These are phyloP conservation scores for Pichia sp. DNA, from an alignment of 1,139 yeast genomes.

Conservation along the genomic window DNA sequence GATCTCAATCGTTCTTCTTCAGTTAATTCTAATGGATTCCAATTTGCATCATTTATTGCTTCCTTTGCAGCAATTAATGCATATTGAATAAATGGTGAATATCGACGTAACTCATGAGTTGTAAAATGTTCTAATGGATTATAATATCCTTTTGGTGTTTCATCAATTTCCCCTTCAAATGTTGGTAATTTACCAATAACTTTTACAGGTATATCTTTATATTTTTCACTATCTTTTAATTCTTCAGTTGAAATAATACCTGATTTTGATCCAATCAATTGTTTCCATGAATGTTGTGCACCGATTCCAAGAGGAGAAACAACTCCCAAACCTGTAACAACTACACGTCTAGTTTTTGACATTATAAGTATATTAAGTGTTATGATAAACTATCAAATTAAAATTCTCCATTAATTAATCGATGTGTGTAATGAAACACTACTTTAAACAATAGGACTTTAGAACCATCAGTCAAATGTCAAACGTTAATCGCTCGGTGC, in stretches of 20 bases:
- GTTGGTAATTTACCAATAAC: slow-evolving; percentile 75
- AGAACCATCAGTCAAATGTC: no score
- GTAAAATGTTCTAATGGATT: slow-evolving; percentile 35
- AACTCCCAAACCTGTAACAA: slow-evolving; percentile 85
- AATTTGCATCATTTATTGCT: slow-evolving; percentile 65
- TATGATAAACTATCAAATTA: neutral
- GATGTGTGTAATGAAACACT: no score
- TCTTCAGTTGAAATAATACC: slow-evolving; percentile 51
- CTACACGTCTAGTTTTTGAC: slow-evolving; percentile 50
- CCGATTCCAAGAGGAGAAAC: slow-evolving; percentile 86
- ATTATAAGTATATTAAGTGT: neutral
- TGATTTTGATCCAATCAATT: slow-evolving; percentile 42
- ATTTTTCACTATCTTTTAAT: slow-evolving; percentile 43
- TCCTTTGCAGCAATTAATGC: slow-evolving; percentile 73
- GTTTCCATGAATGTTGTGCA: slow-evolving; percentile 45
- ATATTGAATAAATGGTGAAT: slow-evolving; percentile 71
- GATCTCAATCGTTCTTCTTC: slow-evolving; percentile 33
- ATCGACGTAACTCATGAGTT: slow-evolving; percentile 45
- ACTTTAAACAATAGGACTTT: no score
- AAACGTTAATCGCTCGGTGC: no score
- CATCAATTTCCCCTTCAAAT: slow-evolving; percentile 31
- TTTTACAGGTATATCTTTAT: slow-evolving; percentile 60
- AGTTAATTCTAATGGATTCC: slow-evolving; percentile 34
- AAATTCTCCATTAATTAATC: no score
- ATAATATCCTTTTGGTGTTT: slow-evolving; percentile 2